Evolutionary conservation across 164 flowering plant species (phyloP), one percentile per base, ranked within the genome.

Genomic region (Stephania cephalantha): DNA sequence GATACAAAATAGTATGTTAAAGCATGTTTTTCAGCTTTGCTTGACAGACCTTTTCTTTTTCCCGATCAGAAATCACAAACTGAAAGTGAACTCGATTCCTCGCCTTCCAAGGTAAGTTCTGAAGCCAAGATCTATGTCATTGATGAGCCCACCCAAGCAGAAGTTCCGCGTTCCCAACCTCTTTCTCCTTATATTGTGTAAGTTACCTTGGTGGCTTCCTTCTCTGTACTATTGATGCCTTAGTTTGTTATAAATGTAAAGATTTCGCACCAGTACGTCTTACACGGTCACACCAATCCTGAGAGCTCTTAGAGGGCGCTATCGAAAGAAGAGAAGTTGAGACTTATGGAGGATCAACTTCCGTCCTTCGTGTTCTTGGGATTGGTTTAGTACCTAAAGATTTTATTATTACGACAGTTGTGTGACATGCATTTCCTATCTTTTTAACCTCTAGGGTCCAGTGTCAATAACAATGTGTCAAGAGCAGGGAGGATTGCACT

Each of bases 141-240:
- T 61, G 84, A 80, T 75, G 78, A 83, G 78, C 79, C 87, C 67
- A 69, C 78, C 35, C 75, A 75, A 81, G 75, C 71, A 22, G 79
- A 77, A 74, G 77, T 65, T n/a, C 71, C 31, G 65, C 52, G 64
- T 48, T 15, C 84, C 68, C 77, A 73, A 64, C 87, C 96, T 22
- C 88, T 84, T 46, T 94, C 97, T 58, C 95, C 97, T 68, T 92
- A 86, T 81, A 73, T 76, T 72, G 78, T 71, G 95, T 94, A 82
- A 87, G 93, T 66, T 61, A 67, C 22, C 70, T 58, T 53, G 68
- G 35, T 18, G 52, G 6, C 10, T 61, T 71, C 12, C 55, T 71
- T 66, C 44, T 68, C 13, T 17, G 66, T 61, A 61, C 18, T 61
- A n/a, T 20, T 18, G n/a, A 58, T 58, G 65, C 44, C 64, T n/a